Evolutionary conservation across 1,139 yeast genomes (phyloP), one percentile per base, ranked within the genome.

Genomic region (Diutina rugosa): DNA sequence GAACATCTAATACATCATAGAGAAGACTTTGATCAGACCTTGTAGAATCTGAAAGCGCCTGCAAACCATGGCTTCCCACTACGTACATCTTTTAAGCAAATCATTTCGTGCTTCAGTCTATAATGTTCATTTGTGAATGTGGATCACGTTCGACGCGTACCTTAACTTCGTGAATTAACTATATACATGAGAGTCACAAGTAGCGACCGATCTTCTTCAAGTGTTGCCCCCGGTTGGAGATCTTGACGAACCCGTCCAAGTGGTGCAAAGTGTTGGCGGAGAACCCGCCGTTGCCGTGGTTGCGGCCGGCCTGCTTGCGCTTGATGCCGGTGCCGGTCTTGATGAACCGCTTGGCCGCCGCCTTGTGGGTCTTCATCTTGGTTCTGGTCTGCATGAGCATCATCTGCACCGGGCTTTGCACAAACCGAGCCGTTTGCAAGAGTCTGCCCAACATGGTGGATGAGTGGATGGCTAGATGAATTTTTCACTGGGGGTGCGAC

Each of bases 241-340:
- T 89, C 54, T 74, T 68, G 3, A 81, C 81, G 57, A 82, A 84
- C 5, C 86, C 84, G 57, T 86, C 84, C 65, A 87, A 77, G 59
- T 79, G 84, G 51, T 80, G 77, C 62, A 90, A 72, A 7, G 84
- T 76, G 57, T 83, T 77, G 54, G 81, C 72, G 55, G 91, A 80
- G 85, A 95, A 90, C 30, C 96, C 93, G 4, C 91, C 90, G 65
- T 90, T 90, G 55, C 98, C 97, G 69, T 90, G 98, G 64, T 88
- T 87, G 72, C 96, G 81, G 10, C 96, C 95, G 26, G 95, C 88
- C 63, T 83, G 85, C 58, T 89, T 89, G 65, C 84, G 74, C 65
- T 78, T 78, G 64, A 67, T 68, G 41, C 76, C 77, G 55, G 67
- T 66, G 3, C 78, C 78, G n/a, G 86, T 83, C 63, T 82, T 84